Conservation (phyloP, 225 moss, liverwort and hornwort genomes). For the Sphagnum tenellum region DNA sequence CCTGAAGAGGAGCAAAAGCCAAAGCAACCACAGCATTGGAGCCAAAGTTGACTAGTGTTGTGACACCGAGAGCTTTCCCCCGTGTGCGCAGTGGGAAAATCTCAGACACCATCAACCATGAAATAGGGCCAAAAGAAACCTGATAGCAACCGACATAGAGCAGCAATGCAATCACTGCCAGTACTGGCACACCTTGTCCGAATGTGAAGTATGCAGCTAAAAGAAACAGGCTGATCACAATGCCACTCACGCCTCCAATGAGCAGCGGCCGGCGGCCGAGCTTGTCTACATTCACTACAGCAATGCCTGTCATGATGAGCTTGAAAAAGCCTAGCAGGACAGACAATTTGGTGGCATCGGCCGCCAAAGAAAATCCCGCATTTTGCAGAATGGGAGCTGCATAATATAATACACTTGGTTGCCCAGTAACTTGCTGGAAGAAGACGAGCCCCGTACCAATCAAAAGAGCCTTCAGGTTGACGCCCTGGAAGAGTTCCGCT, state of each 20-base stretch:
- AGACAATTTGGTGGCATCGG: slow-evolving; percentile 75
- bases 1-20: slow-evolving; percentile 87
- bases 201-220: slow-evolving; percentile 81
- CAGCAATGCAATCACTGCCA: slow-evolving; percentile 71
- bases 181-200: slow-evolving; percentile 42
- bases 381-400: slow-evolving; percentile 77
- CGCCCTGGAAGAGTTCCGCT: slow-evolving; percentile 68
- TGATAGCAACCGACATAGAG: slow-evolving; percentile 95
- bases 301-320: slow-evolving; percentile 73
- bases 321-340: slow-evolving; percentile 72
- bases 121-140: slow-evolving; percentile 91
- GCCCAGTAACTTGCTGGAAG: slow-evolving; percentile 91
- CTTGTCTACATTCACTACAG: slow-evolving; percentile 83
- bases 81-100: slow-evolving; percentile 80
- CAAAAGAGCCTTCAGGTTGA: slow-evolving; percentile 62
- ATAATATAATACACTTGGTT: slow-evolving; percentile 97
- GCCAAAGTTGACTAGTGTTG: slow-evolving; percentile 85
- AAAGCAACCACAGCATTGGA: slow-evolving; percentile 86
- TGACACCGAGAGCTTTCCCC: slow-evolving; percentile 71
- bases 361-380: slow-evolving; percentile 80
- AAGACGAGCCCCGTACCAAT: slow-evolving; percentile 81
- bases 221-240: slow-evolving; percentile 45
- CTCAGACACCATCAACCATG: slow-evolving; percentile 97
- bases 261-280: slow-evolving; percentile 81
- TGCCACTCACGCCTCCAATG: slow-evolving; percentile 72